Evolutionary conservation across 257 asterid species (phyloP), one percentile per base, ranked within the genome.

Genomic region (Salvia rosmarinus): DNA sequence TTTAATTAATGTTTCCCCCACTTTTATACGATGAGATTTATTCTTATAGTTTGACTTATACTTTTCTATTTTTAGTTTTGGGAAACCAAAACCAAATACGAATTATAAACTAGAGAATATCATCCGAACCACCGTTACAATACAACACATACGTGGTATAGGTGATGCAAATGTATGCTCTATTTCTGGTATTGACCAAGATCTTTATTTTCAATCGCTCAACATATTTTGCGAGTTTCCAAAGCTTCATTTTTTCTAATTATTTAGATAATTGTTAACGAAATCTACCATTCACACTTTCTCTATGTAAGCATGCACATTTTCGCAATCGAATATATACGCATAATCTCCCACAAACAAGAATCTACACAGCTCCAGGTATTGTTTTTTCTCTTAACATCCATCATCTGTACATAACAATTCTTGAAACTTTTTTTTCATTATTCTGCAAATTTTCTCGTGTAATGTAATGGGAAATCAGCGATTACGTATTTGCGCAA

Each of bases 341-440:
- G 17, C 47, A 42, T 42, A 42, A 42, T 55, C 37, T 55, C 25
- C 25, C n/a, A 34, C 46, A 14, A 12, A 57, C 5, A 34, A 13
- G 37, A n/a, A 20, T 61, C 67, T 61, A 4, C 50, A 61, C 17
- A 59, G 8, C 30, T 61, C 32, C 47, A 61, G 50, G 68, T 62
- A 40, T 62, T 62, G 10, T 37, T 17, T 37, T 14, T 11, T 9
- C 19, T 51, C 58, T 23, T 28, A 28, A 1, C 32, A 28, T 28
- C 1, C 32, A 28, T 23, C 62, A 11, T 23, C 39, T 25, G 9
- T 19, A 19, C 11, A 12, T 19, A 2, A 25, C 4, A 1, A 55
- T 55, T 28, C 63, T 28, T 57, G 63, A 5, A 25, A 5, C 9
- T 28, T 57, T 2, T 14, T 58, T 42, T 57, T 54, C 11, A 12